Evolutionary conservation across 768 basidiomycete species (phyloP), one percentile per base, ranked within the genome.

Genomic region (Tephrocybe rancida): DNA sequence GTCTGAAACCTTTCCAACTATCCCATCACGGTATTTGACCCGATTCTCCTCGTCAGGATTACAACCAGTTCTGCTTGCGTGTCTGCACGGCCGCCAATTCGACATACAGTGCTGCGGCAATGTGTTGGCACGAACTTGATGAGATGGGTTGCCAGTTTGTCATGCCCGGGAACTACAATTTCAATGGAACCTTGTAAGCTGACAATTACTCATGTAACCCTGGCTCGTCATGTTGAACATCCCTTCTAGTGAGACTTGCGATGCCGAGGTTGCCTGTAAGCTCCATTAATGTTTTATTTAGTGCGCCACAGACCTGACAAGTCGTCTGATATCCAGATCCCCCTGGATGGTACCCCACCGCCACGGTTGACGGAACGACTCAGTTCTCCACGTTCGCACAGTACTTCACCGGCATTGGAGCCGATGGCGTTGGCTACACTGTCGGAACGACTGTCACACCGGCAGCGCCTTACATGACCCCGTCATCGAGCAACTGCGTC

Each of bases 61-160:
- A 64, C 51, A 61, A 69, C 39, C 70, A 73, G 60, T 75, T 77
- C 54, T 77, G 74, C 54, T 27, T 78, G 44, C 72, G 76, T 22
- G 70, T 74, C 5, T 78, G 76, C 60, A 76, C 72, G 0, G 70
- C 69, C 46, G 73, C 73, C 39, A 77, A 78, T 59, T 61, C 69
- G n/a, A 77, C 77, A 0, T 78, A 76, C 59, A 67, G 62, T 37
- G 70, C 76, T 5, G 71, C 68, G 0, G 60, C 60, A 39, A 78
- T 78, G 77, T 78, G 75, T 54, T 72, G 71, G 71, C 77, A 78
- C 55, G 70, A 77, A 55, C 70, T 78, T 21, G 77, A 79, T 51
- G 69, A 72, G 42, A 73, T 77, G 69, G 76, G 77, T 19, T 78
- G 77, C 50, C 60, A 67, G 26, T 77, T 74, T 48, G 76, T 77